phyloP scores from a whole-genome alignment of 306 rosid species.

The Cajanus cajan region DNA sequence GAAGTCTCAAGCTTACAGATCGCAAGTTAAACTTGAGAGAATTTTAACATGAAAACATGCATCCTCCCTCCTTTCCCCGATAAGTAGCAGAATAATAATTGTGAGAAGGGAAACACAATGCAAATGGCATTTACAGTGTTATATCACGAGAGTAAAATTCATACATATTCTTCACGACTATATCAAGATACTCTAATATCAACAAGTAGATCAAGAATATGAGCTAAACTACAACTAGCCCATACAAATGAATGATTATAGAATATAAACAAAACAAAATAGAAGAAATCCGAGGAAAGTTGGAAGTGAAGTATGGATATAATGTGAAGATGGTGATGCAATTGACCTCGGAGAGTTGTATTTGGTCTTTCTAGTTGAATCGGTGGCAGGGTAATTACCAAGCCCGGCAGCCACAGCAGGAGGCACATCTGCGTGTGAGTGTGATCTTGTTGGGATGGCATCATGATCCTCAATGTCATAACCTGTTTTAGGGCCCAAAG shows the following conservation, averaged over 20 bases:
- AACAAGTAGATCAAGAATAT: conserved; percentile 21
- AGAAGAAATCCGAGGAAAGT: conserved; percentile 39
- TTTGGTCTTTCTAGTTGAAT: conserved; percentile 39
- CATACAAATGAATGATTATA: conserved; percentile 36
- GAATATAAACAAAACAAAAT: conserved; percentile 38
- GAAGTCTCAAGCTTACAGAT: neutral
- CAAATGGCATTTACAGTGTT: conserved; percentile 30
- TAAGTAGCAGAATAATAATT: neutral
- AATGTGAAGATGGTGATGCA: conserved; percentile 43
- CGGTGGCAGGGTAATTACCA: conserved; percentile 47
- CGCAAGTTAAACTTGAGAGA: neutral
- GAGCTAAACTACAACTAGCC: conserved; percentile 22
- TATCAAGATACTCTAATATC: conserved; percentile 30
- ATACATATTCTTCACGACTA: conserved; percentile 19
- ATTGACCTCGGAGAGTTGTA: conserved; percentile 43
- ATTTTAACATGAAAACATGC: neutral
- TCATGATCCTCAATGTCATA: conserved; percentile 60
- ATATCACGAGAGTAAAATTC: conserved; percentile 7
- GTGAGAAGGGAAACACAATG: neutral
- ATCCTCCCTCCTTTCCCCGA: neutral
- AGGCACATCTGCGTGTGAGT: conserved; percentile 48
- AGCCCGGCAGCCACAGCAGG: conserved; percentile 78
- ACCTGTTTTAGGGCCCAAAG: conserved; percentile 52
- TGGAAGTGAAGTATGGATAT: conserved; percentile 29
- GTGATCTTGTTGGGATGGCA: conserved; percentile 37